Evolutionary conservation across 345 rosid genomes (phyloP).

Genomic region (Salix arbutifolia): DNA sequence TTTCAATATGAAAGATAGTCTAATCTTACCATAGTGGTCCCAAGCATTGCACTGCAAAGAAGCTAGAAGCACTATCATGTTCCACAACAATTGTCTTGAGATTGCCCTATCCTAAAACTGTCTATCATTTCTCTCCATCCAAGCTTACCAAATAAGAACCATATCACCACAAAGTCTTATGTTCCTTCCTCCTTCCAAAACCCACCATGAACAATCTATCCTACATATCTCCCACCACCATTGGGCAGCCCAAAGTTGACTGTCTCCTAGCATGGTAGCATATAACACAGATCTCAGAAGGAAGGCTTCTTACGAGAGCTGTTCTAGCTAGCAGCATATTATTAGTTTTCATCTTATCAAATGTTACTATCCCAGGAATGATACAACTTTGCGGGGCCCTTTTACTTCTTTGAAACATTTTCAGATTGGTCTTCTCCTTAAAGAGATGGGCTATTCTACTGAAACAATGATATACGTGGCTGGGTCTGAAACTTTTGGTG

Average conservation of each 20-base stretch:
- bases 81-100: not conserved
- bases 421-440: conserved; percentile 92
- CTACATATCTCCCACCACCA: not conserved
- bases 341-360: not conserved
- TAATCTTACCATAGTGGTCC: not conserved
- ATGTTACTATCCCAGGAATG: not conserved
- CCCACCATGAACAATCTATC: not conserved
- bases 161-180: not conserved
- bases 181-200: not conserved
- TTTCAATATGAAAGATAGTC: not conserved
- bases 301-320: not conserved
- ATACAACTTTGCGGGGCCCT: not conserved
- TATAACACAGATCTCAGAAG: not conserved
- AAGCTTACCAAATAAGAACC: not conserved
- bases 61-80: not conserved
- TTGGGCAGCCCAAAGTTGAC: not conserved
- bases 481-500: conserved; percentile 93
- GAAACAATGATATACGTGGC: conserved; percentile 83
- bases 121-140: not conserved
- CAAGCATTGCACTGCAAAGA: not conserved
- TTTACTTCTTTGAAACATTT: conserved; percentile 17
- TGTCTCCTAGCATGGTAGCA: not conserved
- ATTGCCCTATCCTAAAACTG: not conserved
- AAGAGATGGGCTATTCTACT: conserved; percentile 85
- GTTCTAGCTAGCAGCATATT: not conserved